Evolutionary conservation across 179 eudicot genomes (phyloP), one percentile per base, ranked within the genome.

Genomic region (Silene coronaria): DNA sequence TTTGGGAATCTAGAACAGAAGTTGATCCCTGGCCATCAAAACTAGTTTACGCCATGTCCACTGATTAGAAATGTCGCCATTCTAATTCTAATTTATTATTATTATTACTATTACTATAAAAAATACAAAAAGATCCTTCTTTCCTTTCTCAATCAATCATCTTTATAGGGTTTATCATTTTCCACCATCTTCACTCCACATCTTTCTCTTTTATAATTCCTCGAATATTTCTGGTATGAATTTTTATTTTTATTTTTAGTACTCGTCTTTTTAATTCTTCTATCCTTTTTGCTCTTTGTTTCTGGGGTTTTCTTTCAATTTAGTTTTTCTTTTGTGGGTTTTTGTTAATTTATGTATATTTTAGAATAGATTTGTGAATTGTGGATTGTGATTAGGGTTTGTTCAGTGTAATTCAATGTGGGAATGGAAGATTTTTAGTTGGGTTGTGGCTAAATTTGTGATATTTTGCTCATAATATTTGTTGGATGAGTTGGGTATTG

Each of bases 251-350:
- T 63, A 2, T 77, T 5, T 27, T 7, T 30, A 59, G 17, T n/a
- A n/a, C n/a, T n/a, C n/a, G n/a, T n/a, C n/a, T n/a, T n/a, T n/a
- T n/a, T n/a, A n/a, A n/a, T n/a, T n/a, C n/a, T n/a, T n/a, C n/a
- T n/a, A n/a, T n/a, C n/a, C n/a, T 72, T 70, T 67, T 19, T 59
- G 42, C 13, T 65, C 38, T 24, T 68, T 19, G 22, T 60, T 69
- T 77, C 53, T 77, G 72, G 72, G 57, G 67, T 26, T 73, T 74
- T 4, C 27, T 17, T 77, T 55, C 19, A 46, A 73, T 19, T 81
- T 4, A 28, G 75, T 26, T 73, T 73, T 34, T 76, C 34, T 3
- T 68, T 76, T 73, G 8, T 68, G 16, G 10, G 27, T 65, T 72
- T 60, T 67, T 1, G 22, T 13, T 73, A 57, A 30, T 67, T 23